These are phyloP conservation scores for Verticillium longisporum DNA, from an alignment of 2,329 filamentous ascomycete genomes.

Conservation along the genomic window DNA sequence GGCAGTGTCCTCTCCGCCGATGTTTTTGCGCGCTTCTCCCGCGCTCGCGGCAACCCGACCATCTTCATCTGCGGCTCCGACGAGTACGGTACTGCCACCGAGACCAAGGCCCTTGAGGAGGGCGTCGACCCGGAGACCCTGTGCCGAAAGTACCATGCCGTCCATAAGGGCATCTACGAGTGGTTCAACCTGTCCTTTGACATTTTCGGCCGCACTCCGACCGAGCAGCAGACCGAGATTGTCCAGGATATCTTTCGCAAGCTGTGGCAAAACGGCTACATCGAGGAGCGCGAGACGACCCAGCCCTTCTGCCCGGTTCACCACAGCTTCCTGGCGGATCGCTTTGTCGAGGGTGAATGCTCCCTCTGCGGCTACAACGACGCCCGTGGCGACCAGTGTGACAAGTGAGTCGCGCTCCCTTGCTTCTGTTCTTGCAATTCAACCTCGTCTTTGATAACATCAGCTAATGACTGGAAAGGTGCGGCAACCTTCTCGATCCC, in stretches of 20 bases:
- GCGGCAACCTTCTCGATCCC: slow-evolving; percentile 64
- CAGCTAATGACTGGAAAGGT: slow-evolving; percentile 32
- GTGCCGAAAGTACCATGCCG: slow-evolving; percentile 86
- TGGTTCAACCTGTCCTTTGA: slow-evolving; percentile 97
- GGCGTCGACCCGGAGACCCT: slow-evolving; percentile 74
- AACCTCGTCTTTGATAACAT: too few relatives aligned
- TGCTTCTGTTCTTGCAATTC: neutral
- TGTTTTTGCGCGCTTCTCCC: slow-evolving; percentile 76
- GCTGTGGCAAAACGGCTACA: slow-evolving; percentile 80
- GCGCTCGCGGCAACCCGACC: slow-evolving; percentile 70
- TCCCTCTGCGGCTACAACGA: slow-evolving; percentile 66
- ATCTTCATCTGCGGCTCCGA: slow-evolving; percentile 57
- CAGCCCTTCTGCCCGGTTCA: slow-evolving; percentile 79
- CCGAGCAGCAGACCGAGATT: slow-evolving; percentile 82
- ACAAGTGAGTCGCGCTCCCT: slow-evolving; percentile 21
- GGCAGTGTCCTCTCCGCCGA: slow-evolving; percentile 85
- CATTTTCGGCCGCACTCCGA: slow-evolving; percentile 89
- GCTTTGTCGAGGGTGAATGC: slow-evolving; percentile 76
- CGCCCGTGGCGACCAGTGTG: slow-evolving; percentile 68
- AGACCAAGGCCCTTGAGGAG: slow-evolving; percentile 91
- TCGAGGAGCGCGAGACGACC: slow-evolving; percentile 79
- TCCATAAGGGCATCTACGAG: slow-evolving; percentile 86
- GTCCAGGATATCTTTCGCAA: slow-evolving; percentile 85
- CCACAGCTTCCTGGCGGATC: slow-evolving; percentile 72
- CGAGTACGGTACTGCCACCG: slow-evolving; percentile 93